Conservation (phyloP, 352 stramenopile species). For the Phytophthora cactorum region DNA sequence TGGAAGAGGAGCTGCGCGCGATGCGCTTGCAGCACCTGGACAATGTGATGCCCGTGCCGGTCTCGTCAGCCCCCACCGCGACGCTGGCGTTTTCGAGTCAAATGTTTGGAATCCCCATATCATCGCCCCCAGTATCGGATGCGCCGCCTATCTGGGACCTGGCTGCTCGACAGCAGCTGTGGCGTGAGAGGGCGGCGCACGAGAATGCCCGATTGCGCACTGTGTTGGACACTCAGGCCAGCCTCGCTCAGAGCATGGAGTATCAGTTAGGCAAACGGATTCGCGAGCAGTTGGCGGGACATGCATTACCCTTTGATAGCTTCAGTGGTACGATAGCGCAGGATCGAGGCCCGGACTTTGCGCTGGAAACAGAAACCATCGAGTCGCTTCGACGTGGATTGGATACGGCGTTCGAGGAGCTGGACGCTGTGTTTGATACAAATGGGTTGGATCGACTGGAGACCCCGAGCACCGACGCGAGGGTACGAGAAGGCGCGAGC, state of each 20-base stretch:
- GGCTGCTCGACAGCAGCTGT: constrained; percentile 28
- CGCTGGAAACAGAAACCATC: constrained; percentile 33
- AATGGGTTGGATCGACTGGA: constrained; percentile 33
- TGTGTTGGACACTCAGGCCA: constrained; percentile 40
- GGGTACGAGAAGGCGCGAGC: constrained; percentile 33
- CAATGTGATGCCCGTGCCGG: constrained; percentile 11
- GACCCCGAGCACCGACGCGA: constrained; percentile 23
- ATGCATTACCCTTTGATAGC: constrained; percentile 8
- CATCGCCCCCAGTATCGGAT: not conserved
- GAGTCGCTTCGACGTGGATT: constrained; percentile 38
- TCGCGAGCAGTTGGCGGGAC: constrained; percentile 16
- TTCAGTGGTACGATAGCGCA: not conserved
- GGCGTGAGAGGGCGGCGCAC: constrained; percentile 29
- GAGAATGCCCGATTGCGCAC: constrained; percentile 39
- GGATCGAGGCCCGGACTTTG: constrained; percentile 22
- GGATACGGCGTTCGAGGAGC: constrained; percentile 35
- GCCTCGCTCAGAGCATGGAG: constrained; percentile 37
- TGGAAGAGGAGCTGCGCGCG: constrained; percentile 36
- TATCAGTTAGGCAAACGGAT: constrained; percentile 29
- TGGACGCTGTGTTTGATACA: constrained; percentile 36
- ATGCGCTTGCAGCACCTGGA: constrained; percentile 26
- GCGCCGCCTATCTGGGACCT: constrained; percentile 28
- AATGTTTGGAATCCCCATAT: constrained; percentile 23
- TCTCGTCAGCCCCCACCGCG: constrained; percentile 15
- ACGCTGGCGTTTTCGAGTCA: constrained; percentile 27